Percentiles rank a stretch among this genome's conserved stretches.
Conservation (phyloP, 306 rosid genomes). For the Cyclanthera cordifolia region DNA sequence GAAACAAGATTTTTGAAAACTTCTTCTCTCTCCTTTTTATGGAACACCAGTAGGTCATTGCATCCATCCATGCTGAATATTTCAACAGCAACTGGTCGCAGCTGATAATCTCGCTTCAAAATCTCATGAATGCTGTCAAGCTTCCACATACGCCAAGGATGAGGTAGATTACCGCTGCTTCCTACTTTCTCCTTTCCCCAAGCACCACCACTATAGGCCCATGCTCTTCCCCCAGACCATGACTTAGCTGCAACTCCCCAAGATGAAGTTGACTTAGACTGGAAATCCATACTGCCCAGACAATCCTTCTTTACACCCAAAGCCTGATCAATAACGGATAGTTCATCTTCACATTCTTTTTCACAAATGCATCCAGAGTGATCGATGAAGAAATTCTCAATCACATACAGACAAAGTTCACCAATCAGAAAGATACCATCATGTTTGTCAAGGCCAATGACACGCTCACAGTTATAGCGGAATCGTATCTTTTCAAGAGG, state of each 20-base stretch:
- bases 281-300: conserved; percentile 57
- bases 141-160: conserved; percentile 98
- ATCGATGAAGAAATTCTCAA: conserved; percentile 81
- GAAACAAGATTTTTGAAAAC: conserved; percentile 83
- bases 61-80: conserved; percentile 99
- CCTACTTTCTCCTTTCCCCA: conserved; percentile 97
- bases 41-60: conserved; percentile 95
- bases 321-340: conserved; percentile 94
- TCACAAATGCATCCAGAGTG: conserved; percentile 81
- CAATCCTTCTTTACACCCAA: conserved; percentile 89
- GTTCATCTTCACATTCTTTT: conserved; percentile 79
- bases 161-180: conserved; percentile 71
- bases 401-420: conserved; percentile 80
- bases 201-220: conserved; percentile 99
- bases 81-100: conserved; percentile 98
- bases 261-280: conserved; percentile 67
- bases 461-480: conserved; percentile 92
- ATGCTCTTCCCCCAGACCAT: conserved; percentile 90
- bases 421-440: conserved; percentile 97
- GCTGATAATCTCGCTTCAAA: conserved; percentile 97
- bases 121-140: conserved; percentile 96
- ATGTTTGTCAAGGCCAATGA: conserved; percentile 93
- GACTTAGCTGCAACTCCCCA: conserved; percentile 50
- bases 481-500: conserved; percentile 74
- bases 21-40: conserved; percentile 96